Base-by-base conservation (phyloP, 768 basidiomycete species). In the Tulasnella sp. region DNA sequence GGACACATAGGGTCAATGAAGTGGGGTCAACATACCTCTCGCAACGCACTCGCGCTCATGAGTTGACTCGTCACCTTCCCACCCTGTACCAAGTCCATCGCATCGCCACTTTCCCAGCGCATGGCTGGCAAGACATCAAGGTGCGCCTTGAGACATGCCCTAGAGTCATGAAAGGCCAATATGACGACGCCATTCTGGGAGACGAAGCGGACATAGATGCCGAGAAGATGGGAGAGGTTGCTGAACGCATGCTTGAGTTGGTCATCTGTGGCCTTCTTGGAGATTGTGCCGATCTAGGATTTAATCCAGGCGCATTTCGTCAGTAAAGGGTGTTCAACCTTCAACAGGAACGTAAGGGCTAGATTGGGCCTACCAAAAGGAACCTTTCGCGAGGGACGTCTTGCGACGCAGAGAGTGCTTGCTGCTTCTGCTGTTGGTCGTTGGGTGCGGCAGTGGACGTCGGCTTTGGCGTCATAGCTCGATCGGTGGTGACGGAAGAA, bases 161-260 rank as follows among this genome's bases (percentile, higher is more conserved):
- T 48, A 38, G 54, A 41, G 21, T 60, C 61, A 45, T 48, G 50
- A 22, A 60, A 58, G 10, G 27, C 53, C 46, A 53, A 49, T 30
- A 64, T 48, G 49, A 84, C 70, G 44, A 78, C 70, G 5, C 82
- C 82, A 38, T 78, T 72, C 9, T 73, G 72, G 50, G 73, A 71
- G 52, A 77, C 77, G 62, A 75, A 76, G 31, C 76, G 75, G 34
- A 76, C 74, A 63, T 78, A 79, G 51, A 84, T 75, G 8, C 80
- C 80, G 66, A 82, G 80, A 59, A 85, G 75, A 49, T 68, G 67
- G 34, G 67, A 66, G 41, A 59, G 45, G 42, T 38, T 29, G 12
- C 51, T 46, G 52, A 66, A 64, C 4, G 64, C 60, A 7, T 54
- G 31, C 58, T 57, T 66, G 12, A 66, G 60, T 5, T 22, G 17